phyloP scores from a whole-genome alignment of 148 eudicot species.

The Pharnaceum exiguum region DNA sequence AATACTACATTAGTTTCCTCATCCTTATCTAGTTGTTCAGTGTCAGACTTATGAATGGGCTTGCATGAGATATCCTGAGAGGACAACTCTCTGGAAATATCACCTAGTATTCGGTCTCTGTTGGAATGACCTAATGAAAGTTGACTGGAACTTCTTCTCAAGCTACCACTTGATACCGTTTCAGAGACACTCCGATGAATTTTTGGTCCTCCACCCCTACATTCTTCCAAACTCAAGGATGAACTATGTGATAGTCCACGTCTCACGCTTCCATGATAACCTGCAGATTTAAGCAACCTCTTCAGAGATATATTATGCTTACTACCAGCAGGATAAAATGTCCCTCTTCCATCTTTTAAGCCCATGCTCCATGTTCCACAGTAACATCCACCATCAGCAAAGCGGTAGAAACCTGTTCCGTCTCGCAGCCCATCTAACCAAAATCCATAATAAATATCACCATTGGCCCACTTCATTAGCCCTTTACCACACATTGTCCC shows the following conservation, averaged over 20 bases:
- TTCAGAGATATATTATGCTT: constrained; percentile 49
- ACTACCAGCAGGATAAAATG: constrained; percentile 76
- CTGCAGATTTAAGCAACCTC: constrained; percentile 42
- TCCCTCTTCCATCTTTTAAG: constrained; percentile 86
- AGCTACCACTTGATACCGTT: constrained; percentile 29
- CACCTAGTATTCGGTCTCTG: constrained; percentile 31
- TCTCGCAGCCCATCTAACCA: constrained; percentile 83
- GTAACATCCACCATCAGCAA: constrained; percentile 75
- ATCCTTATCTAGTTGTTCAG: constrained; percentile 31
- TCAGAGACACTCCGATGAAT: constrained; percentile 54
- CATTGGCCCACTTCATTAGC: constrained; percentile 81
- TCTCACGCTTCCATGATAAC: constrained; percentile 33
- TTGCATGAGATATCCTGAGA: constrained; percentile 32
- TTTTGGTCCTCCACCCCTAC: constrained; percentile 25
- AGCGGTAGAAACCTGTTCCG: constrained; percentile 77
- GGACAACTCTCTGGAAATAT: constrained; percentile 37
- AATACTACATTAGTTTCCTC: constrained; percentile 40
- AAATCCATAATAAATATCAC: constrained; percentile 86
- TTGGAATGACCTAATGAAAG: constrained; percentile 38
- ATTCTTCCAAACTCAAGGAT: constrained; percentile 27
- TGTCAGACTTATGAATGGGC: constrained; percentile 23
- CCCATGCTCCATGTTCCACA: constrained; percentile 90
- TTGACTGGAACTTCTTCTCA: constrained; percentile 38
- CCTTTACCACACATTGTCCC: constrained; percentile 89
- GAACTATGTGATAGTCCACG: constrained; percentile 34